Base-by-base conservation (phyloP, 805 yeast genomes). In the Lipomyces starkeyi region DNA sequence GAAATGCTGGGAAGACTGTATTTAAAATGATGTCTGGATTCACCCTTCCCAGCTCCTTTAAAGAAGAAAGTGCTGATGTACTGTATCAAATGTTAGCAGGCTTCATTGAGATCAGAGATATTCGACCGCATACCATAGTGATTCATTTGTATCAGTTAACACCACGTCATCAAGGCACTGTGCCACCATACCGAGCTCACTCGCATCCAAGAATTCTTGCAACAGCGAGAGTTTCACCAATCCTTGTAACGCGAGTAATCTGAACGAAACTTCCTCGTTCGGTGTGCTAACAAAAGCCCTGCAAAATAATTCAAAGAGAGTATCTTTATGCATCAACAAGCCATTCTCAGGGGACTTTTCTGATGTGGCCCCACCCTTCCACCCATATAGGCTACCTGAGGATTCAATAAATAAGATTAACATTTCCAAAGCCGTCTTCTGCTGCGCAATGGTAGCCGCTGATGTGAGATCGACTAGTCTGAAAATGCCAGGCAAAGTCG, bases 271-370 rank as follows among this genome's bases (percentile, higher is more conserved):
- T 73, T 91, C 97, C 37, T 86, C 79, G 43, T 83, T 83, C 0
- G 97, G 87, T 0, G 91, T 83, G 0, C 89, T 84, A 75, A 89
- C 85, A 60, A 93, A 81, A 4, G 91, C 83, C 74, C 86, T 88
- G n/a, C 93, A 87, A 71, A 91, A 77, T 56, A 89, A 80, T 63
- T 88, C 85, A 37, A 93, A 78, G 17, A 93, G 80, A 53, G 87
- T 87, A 73, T 93, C 97, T 69, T 90, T 88, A 76, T 80, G 85
- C 7, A 76, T 72, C 17, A 77, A 72, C 62, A 91, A 76, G 8
- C 82, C 78, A 68, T 83, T 84, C 5, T 72, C 70, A 9, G 74
- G 60, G 17, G 37, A 43, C 11, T 56, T 54, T 35, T 64, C 62
- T 8, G 58, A 37, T 2, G 27, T 25, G 17, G 62, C 59, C 1